Evolutionary conservation across 2,329 filamentous ascomycete genomes (phyloP), one percentile per base, ranked within the genome.

Genomic region (Endothia cerciana): DNA sequence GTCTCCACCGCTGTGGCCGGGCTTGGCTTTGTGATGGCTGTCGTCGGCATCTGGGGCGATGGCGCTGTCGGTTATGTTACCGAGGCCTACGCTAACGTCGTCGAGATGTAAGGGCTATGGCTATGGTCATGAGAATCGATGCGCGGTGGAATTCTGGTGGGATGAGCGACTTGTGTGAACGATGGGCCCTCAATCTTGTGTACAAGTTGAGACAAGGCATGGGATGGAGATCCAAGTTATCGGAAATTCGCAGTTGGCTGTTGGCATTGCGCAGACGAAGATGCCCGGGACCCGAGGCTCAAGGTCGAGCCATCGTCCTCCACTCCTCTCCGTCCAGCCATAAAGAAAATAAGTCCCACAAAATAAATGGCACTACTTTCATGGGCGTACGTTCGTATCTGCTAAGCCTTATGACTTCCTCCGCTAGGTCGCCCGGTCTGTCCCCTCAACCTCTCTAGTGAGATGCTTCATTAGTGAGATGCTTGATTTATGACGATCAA

Each of bases 21-120:
- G 3, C 65, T 86, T 53, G 87, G 83, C 4, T 89, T 90, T 75
- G 75, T 81, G 63, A 83, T 90, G 79, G 83, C 87, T 25, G 81
- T 90, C 22, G 77, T 90, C 43, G 88, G 88, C 19, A 85, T 90
- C 72, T 90, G 88, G 67, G 67, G 67, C 19, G 67, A 69, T 25
- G 67, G 67, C 15, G 62, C 60, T 5, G 56, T 55, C 10, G 28
- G 62, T 19, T 68, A 64, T 40, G 58, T 68, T 7, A 45, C 58
- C 30, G 62, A 67, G 65, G 56, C 65, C 1, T 57, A 63, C 15
- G 62, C 67, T 56, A 68, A 47, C 30, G 65, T 67, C 17, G 30
- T 60, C n/a, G 58, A 49, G 41, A 36, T 60, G 5, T 60, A 30
- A 60, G 7, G 4, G 6, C 11, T 6, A 13, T 2, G 4, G 13